A percentile compares a stretch with the other conserved stretches of the same genome.
These are phyloP conservation scores for Puccinia coronata DNA, from an alignment of 1,284 basidiomycete genomes.

Conservation along the genomic window DNA sequence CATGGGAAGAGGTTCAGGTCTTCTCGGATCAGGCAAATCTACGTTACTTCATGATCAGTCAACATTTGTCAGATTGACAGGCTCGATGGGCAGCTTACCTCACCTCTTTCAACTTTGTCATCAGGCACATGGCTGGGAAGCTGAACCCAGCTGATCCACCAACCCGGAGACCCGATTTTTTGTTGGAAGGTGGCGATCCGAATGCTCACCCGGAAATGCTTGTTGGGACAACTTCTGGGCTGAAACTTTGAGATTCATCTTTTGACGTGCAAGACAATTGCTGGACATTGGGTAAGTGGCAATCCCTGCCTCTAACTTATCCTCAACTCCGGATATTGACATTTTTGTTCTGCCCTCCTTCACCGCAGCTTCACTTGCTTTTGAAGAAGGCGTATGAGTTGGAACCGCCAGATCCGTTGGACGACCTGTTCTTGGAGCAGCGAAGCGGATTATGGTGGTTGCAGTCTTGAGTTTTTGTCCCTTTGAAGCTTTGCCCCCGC, in stretches of 20 bases:
- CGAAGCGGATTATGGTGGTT: neutral
- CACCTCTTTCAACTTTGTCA: neutral
- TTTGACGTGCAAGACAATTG: no score
- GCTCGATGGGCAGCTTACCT: neutral
- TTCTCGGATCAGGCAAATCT: slow-evolving; percentile 11
- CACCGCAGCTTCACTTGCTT: neutral
- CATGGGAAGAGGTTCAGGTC: neutral
- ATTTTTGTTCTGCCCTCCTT: neutral
- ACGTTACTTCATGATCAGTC: neutral
- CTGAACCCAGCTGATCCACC: neutral
- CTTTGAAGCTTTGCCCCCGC: neutral
- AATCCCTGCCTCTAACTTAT: no score
- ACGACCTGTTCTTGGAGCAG: neutral
- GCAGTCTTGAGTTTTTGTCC: neutral
- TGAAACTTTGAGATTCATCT: no score
- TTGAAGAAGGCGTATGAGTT: neutral
- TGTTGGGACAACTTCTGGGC: no score
- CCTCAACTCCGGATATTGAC: neutral
- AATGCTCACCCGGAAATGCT: no score
- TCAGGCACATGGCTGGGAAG: neutral
- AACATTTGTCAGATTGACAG: neutral
- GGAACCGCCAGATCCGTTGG: neutral
- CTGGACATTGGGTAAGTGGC: no score
- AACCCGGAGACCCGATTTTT: neutral
- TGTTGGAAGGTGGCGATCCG: neutral